Evolutionary conservation across 768 basidiomycete species (phyloP).

Genomic region (Obba rivulosa): DNA sequence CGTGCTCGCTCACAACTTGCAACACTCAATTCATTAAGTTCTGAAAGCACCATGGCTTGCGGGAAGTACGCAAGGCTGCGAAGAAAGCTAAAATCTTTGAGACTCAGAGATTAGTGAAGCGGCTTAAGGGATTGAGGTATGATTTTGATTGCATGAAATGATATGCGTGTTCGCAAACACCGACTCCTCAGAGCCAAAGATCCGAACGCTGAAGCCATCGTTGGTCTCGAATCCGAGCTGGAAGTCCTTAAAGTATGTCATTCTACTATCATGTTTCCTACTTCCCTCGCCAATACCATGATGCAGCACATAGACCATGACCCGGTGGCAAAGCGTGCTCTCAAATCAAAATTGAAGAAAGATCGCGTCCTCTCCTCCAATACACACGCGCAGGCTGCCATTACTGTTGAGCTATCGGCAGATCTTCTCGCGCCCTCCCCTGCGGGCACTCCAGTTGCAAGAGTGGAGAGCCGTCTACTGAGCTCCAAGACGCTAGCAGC

Average conservation of each 20-base stretch:
- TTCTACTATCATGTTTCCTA: background rate
- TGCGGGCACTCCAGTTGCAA: constrained; percentile 42
- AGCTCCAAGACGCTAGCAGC: constrained; percentile 73
- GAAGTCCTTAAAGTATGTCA: constrained; percentile 55
- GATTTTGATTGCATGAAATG: constrained; percentile 5
- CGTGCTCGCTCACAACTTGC: background rate
- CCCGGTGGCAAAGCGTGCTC: constrained; percentile 55
- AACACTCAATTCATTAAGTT: constrained; percentile 2
- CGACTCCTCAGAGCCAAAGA: constrained; percentile 23
- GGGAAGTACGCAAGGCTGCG: constrained; percentile 66
- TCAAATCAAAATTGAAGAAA: constrained; percentile 70
- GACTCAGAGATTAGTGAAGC: constrained; percentile 77
- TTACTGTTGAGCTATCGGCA: constrained; percentile 40
- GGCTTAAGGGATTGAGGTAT: constrained; percentile 65
- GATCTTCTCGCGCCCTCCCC: constrained; percentile 28
- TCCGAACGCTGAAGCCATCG: constrained; percentile 32
- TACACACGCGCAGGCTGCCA: constrained; percentile 37
- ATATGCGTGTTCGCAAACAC: background rate
- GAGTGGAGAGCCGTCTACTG: constrained; percentile 66
- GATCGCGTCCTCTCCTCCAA: constrained; percentile 53
- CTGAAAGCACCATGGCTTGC: constrained; percentile 65
- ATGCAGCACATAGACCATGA: constrained; percentile 54
- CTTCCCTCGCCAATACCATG: constrained; percentile 1
- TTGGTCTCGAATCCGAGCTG: constrained; percentile 56
- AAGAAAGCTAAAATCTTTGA: constrained; percentile 83